Evolutionary conservation across 73 alveolate species (phyloP).

Genomic region (Halteria grandinella): DNA sequence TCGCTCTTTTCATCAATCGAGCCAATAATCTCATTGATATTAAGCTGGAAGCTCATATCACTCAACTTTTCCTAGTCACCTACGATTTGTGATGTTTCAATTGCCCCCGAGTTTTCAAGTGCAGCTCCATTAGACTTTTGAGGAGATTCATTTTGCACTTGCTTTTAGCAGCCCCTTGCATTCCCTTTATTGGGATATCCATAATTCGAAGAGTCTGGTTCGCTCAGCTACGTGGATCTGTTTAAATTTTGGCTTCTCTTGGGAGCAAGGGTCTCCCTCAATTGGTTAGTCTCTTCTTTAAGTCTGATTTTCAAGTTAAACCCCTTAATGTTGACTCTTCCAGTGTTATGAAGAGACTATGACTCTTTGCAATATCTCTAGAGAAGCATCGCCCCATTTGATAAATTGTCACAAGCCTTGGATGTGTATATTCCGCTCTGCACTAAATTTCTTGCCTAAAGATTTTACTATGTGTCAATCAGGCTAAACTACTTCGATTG

Average conservation of each 20-base stretch:
- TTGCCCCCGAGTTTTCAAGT: not conserved
- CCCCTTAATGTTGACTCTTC: constrained; percentile 15
- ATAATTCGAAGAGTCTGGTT: constrained; percentile 15
- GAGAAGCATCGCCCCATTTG: not conserved
- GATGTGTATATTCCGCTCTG: no score
- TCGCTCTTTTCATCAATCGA: constrained; percentile 45
- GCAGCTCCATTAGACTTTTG: constrained; percentile 32
- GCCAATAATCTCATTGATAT: constrained; percentile 43
- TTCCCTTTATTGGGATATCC: not conserved
- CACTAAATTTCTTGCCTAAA: no score
- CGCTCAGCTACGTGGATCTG: not conserved
- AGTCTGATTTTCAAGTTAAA: constrained; percentile 35
- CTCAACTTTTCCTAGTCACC: constrained; percentile 35
- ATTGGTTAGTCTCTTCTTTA: constrained; percentile 25
- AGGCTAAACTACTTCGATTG: no score
- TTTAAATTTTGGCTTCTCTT: not conserved
- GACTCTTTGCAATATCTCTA: constrained; percentile 21
- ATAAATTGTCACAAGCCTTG: no score
- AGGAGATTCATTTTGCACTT: not conserved
- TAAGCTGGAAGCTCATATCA: constrained; percentile 35
- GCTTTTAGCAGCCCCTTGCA: not conserved
- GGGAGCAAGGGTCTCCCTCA: constrained; percentile 10
- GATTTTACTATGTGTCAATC: no score
- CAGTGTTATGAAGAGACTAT: constrained; percentile 29
- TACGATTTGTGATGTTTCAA: constrained; percentile 34